phyloP scores from a whole-genome alignment of 108 stramenopile species.

The Cyclotella atomus region DNA sequence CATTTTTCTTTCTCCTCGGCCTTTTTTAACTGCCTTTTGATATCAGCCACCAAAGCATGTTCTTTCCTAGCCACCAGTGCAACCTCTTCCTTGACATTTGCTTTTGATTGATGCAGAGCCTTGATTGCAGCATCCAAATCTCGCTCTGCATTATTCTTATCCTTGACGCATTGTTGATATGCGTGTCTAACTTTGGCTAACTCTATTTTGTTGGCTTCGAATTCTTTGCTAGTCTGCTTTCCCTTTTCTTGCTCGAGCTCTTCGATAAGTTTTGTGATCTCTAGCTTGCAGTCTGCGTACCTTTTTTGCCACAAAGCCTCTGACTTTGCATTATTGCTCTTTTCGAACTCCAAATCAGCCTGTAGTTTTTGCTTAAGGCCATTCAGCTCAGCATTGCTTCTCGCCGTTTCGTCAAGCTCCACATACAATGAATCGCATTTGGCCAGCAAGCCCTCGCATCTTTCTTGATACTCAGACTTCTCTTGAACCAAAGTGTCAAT shows the following conservation, averaged over 20 bases:
- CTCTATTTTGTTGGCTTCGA: constrained; percentile 16
- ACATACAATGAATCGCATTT: constrained; percentile 37
- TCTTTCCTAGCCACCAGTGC: constrained; percentile 25
- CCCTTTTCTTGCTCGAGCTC: constrained; percentile 26
- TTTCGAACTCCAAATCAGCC: constrained; percentile 13
- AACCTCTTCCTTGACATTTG: constrained; percentile 22
- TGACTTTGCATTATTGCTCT: constrained; percentile 1
- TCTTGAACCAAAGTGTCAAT: constrained; percentile 45
- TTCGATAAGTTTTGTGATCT: constrained; percentile 36
- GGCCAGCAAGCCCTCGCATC: constrained; percentile 18
- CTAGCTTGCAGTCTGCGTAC: constrained; percentile 18
- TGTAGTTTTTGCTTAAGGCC: constrained; percentile 18
- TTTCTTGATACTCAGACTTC: constrained; percentile 31
- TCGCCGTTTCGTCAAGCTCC: constrained; percentile 32
- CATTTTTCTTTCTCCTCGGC: constrained; percentile 10
- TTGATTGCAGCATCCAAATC: constrained; percentile 45
- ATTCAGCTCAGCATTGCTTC: constrained; percentile 8
- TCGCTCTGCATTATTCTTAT: constrained; percentile 45
- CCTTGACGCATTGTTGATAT: constrained; percentile 30
- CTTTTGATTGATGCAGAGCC: constrained; percentile 32
- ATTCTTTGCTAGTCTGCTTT: constrained; percentile 25
- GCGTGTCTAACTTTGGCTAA: constrained; percentile 25
- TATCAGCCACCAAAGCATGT: constrained; percentile 7
- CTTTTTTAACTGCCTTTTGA: constrained; percentile 14
- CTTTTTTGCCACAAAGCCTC: constrained; percentile 18